Conservation (phyloP, 1,284 basidiomycete species). For the Ustilago tritici region DNA sequence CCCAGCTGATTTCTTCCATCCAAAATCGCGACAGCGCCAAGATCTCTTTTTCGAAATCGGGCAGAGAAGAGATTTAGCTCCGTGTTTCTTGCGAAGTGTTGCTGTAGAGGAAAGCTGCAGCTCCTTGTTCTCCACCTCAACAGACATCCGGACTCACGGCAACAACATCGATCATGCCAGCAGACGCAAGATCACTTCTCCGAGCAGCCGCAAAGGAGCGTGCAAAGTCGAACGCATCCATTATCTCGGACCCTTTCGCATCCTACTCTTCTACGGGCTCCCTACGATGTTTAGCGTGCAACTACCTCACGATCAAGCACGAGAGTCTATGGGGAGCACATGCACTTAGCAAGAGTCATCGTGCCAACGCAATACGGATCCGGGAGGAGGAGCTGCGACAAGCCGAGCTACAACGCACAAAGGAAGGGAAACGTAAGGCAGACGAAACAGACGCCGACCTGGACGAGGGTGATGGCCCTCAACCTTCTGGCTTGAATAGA, state of each 20-base stretch:
- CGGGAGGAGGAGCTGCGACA: slow-evolving; percentile 31
- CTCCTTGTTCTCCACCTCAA: neutral
- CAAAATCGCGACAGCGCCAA: neutral
- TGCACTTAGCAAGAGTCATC: slow-evolving; percentile 53
- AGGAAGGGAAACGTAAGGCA: slow-evolving; percentile 50
- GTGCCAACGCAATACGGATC: slow-evolving; percentile 31
- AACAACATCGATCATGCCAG: slow-evolving; percentile 21
- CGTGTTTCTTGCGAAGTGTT: neutral
- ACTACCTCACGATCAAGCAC: slow-evolving; percentile 55
- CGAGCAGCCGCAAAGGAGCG: slow-evolving; percentile 44
- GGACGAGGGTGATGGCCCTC: neutral
- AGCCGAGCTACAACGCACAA: slow-evolving; percentile 29
- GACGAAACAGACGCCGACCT: slow-evolving; percentile 11
- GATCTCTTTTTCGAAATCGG: slow-evolving; percentile 4
- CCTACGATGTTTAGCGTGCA: slow-evolving; percentile 58
- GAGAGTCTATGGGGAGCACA: slow-evolving; percentile 59
- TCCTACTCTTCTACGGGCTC: slow-evolving; percentile 46
- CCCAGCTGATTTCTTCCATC: slow-evolving; percentile 6
- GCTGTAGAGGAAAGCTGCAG: slow-evolving; percentile 10
- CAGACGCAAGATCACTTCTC: slow-evolving; percentile 53
- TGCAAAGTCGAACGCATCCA: slow-evolving; percentile 9
- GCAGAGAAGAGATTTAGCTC: slow-evolving; percentile 4
- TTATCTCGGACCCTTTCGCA: slow-evolving; percentile 51
- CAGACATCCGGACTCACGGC: neutral
- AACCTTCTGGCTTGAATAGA: neutral